These are phyloP conservation scores for Cercospora brassicicola DNA, from an alignment of 2,329 filamentous ascomycete species.

Conservation along the genomic window DNA sequence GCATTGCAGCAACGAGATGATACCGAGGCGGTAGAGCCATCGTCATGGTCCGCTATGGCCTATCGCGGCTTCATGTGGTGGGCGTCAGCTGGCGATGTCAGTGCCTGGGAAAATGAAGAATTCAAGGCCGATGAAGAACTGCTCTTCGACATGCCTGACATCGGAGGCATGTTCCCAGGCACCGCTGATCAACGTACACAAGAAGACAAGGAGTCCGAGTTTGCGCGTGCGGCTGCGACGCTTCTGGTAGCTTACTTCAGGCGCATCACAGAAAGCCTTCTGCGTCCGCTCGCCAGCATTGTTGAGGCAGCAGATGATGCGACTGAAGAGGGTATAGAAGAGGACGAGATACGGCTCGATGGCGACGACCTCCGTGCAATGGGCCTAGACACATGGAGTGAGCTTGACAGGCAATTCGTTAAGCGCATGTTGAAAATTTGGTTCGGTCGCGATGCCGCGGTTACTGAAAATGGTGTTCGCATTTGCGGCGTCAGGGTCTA, in stretches of 20 bases:
- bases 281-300: slow-evolving; percentile 63
- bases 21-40: slow-evolving; percentile 52
- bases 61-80: slow-evolving; percentile 88
- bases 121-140: slow-evolving; percentile 52
- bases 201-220: slow-evolving; percentile 21
- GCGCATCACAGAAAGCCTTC: slow-evolving; percentile 66
- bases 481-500: slow-evolving; percentile 54
- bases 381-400: slow-evolving; percentile 78
- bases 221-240: slow-evolving; percentile 54
- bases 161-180: slow-evolving; percentile 24
- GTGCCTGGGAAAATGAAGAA: slow-evolving; percentile 56
- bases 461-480: slow-evolving; percentile 72
- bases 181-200: slow-evolving; percentile 16
- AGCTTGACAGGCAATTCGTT: slow-evolving; percentile 68
- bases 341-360: slow-evolving; percentile 51
- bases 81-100: slow-evolving; percentile 77
- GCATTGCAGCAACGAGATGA: slow-evolving; percentile 29
- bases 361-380: slow-evolving; percentile 67
- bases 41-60: slow-evolving; percentile 69
- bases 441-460: slow-evolving; percentile 64
- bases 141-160: slow-evolving; percentile 45
- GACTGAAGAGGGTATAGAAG: slow-evolving; percentile 43
- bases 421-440: slow-evolving; percentile 63
- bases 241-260: slow-evolving; percentile 80
- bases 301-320: slow-evolving; percentile 52